phyloP scores from a whole-genome alignment of 805 yeast genomes.

The Cyberlindnera maritima region DNA sequence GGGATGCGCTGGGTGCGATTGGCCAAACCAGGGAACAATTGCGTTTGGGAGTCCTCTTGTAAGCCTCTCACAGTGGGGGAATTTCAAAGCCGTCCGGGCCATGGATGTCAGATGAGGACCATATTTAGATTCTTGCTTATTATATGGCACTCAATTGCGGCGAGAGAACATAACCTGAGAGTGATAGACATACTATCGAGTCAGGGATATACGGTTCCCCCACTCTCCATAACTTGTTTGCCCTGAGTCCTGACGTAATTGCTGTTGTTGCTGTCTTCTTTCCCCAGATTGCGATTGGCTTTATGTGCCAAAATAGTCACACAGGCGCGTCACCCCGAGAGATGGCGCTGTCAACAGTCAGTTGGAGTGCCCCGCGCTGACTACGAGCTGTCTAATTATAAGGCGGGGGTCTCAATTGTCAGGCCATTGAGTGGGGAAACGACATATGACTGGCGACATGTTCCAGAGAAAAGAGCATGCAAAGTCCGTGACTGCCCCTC shows the following conservation, averaged over 20 bases:
- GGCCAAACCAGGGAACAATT: not conserved
- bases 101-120: not conserved
- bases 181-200: too few relatives aligned
- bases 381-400: not conserved
- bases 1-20: not conserved
- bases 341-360: too few relatives aligned
- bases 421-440: not conserved
- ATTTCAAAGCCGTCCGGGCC: constrained; percentile 3
- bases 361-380: too few relatives aligned
- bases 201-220: too few relatives aligned
- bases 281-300: constrained; percentile 17
- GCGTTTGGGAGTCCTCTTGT: too few relatives aligned
- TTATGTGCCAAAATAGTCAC: constrained; percentile 13
- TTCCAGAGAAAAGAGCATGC: not conserved
- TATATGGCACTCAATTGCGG: too few relatives aligned
- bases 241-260: too few relatives aligned
- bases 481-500: not conserved
- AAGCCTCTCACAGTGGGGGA: constrained; percentile 7
- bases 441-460: too few relatives aligned
- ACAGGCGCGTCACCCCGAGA: constrained; percentile 9
- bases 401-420: not conserved
- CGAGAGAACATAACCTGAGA: too few relatives aligned
- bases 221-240: too few relatives aligned
- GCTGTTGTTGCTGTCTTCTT: not conserved
- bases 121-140: too few relatives aligned